Percentiles rank a stretch among this genome's conserved stretches.
Evolutionary conservation across 345 rosid genomes (phyloP).

Genomic region (Camelina laxa): DNA sequence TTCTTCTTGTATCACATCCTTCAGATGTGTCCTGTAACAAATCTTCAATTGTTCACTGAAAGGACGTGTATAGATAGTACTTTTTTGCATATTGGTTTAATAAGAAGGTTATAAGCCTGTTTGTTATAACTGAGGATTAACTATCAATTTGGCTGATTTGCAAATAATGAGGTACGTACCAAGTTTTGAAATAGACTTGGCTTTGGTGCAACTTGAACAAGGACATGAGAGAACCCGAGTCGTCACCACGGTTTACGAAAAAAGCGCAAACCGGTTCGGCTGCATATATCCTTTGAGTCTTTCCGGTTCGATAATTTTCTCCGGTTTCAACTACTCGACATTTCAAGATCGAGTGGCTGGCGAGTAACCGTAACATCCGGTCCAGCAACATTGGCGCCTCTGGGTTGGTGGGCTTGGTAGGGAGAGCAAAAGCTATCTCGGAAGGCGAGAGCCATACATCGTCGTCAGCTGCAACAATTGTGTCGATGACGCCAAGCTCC

Average conservation of each 20-base stretch:
- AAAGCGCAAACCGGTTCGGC: slow-evolving; percentile 43
- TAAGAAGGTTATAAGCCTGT: too few relatives aligned
- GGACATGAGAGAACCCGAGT: slow-evolving; percentile 22
- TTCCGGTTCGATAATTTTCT: not conserved
- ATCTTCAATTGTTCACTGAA: not conserved
- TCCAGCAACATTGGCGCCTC: slow-evolving; percentile 53
- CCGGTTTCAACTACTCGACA: not conserved
- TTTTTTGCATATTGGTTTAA: not conserved
- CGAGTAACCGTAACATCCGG: slow-evolving; percentile 50
- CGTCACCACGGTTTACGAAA: slow-evolving; percentile 1
- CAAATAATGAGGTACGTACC: not conserved
- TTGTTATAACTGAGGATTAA: not conserved
- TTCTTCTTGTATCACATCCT: slow-evolving; percentile 53
- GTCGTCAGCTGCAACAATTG: slow-evolving; percentile 37
- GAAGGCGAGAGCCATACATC: slow-evolving; percentile 46
- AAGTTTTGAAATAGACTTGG: slow-evolving; percentile 22
- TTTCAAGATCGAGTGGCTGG: slow-evolving; percentile 37
- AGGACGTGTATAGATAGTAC: not conserved
- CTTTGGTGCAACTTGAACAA: slow-evolving; percentile 9
- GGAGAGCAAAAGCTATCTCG: slow-evolving; percentile 45
- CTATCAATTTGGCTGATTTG: not conserved
- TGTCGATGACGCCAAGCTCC: slow-evolving; percentile 51
- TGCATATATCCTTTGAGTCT: not conserved
- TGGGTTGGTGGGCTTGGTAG: slow-evolving; percentile 34
- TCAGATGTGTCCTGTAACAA: slow-evolving; percentile 43